These are phyloP conservation scores for Penicillium sp. DNA, from an alignment of 2,329 filamentous ascomycete species.

Conservation along the genomic window DNA sequence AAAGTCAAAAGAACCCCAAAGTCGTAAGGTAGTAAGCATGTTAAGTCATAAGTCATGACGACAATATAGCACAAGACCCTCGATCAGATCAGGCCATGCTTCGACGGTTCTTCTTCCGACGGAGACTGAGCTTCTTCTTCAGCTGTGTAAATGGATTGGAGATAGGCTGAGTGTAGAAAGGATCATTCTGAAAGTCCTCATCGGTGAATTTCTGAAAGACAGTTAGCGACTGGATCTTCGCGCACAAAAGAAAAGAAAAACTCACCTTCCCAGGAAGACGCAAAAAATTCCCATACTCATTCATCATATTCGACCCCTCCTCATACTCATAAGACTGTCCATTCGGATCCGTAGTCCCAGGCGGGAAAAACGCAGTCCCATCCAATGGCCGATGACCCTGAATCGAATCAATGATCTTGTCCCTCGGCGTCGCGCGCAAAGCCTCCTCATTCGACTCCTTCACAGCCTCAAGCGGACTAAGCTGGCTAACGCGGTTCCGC, in stretches of 20 bases:
- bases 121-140: conserved; percentile 28
- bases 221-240: conserved; percentile 7
- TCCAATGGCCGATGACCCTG: conserved; percentile 74
- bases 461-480: conserved; percentile 75
- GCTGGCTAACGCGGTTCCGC: conserved; percentile 64
- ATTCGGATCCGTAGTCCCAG: conserved; percentile 66
- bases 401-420: conserved; percentile 75
- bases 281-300: conserved; percentile 65
- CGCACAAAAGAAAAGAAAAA: conserved; percentile 17
- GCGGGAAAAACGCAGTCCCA: conserved; percentile 74
- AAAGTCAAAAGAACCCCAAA: neutral
- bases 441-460: conserved; percentile 72
- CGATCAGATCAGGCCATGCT: conserved; percentile 11
- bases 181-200: conserved; percentile 42
- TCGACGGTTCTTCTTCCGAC: conserved; percentile 25
- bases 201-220: conserved; percentile 39
- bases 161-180: conserved; percentile 35
- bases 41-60: neutral
- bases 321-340: conserved; percentile 75
- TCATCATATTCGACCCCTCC: conserved; percentile 86
- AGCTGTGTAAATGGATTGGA: conserved; percentile 31
- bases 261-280: conserved; percentile 72
- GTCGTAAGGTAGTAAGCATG: neutral
- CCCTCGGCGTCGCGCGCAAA: conserved; percentile 74
- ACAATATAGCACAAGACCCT: neutral